These are phyloP conservation scores for Solanum pimpinellifolium DNA, from an alignment of 257 asterid genomes.

Conservation along the genomic window DNA sequence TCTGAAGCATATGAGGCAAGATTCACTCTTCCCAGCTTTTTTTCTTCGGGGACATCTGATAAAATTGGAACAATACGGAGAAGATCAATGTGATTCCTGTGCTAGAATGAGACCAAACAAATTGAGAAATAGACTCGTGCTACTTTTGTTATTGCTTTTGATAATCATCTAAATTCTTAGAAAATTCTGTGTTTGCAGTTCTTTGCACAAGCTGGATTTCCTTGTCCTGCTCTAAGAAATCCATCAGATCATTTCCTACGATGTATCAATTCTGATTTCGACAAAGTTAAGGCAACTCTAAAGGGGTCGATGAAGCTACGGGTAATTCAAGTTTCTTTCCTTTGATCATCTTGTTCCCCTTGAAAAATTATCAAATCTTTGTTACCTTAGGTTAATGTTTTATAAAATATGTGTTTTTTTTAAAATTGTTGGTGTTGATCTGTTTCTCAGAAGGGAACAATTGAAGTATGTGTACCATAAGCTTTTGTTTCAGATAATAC, in stretches of 20 bases:
- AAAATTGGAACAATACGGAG: neutral
- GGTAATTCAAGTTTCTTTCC: constrained; percentile 26
- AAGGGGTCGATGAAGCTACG: constrained; percentile 94
- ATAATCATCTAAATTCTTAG: neutral
- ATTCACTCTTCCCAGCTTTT: neutral
- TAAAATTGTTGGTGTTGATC: neutral
- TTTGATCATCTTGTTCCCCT: neutral
- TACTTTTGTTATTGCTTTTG: neutral
- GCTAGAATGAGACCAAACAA: neutral
- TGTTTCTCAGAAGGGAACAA: neutral
- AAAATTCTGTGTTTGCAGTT: constrained; percentile 34
- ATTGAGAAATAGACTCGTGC: neutral
- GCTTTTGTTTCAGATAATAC: neutral
- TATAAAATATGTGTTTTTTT: neutral
- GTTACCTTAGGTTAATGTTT: neutral
- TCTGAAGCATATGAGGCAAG: constrained; percentile 86
- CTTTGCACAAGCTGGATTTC: constrained; percentile 92
- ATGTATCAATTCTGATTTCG: constrained; percentile 87
- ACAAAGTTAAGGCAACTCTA: constrained; percentile 96
- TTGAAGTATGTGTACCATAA: neutral
- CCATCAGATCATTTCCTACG: constrained; percentile 95
- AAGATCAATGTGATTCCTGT: neutral
- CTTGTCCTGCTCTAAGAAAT: constrained; percentile 85
- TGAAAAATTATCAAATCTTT: neutral
- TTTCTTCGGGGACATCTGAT: neutral